Evolutionary conservation across 495 filamentous ascomycete species (phyloP), one percentile per base, ranked within the genome.

Genomic region (Aspergillus baeticus): DNA sequence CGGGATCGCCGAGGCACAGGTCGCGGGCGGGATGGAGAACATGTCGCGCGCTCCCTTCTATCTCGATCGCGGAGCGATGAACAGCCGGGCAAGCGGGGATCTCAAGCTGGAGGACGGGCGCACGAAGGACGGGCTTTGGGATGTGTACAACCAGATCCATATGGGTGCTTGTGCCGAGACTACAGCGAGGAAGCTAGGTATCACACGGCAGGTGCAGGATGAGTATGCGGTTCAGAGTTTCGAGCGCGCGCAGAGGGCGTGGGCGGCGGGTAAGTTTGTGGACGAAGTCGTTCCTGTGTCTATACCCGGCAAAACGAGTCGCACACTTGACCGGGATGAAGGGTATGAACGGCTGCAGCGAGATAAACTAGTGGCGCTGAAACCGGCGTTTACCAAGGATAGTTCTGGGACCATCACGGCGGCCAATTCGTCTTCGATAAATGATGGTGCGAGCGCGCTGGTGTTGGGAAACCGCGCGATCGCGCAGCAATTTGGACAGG

Each of bases 151-250:
- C 69, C 81, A 96, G 65, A 86, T 97, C 65, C 93, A 96, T 68
- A 98, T 98, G 94, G 94, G 94, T 7, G 88, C 91, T 54, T 98
- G 94, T 65, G 94, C 92, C n/a, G 94, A 98, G 77, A 87, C 88
- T 54, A 96, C 92, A 10, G 93, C 90, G 5, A 93, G 92, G 78
- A 92, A 94, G 59, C 81, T 89, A 65, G 74, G 82, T 0, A 82
- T 98, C 47, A 84, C 86, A 1, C 79, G 94, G 14, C 85, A 94
- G 65, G 84, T 84, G 59, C 94, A 98, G 76, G 94, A 98, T 61
- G 76, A 87, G 44, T 98, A 94, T 67, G 91, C 94, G 10, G 90
- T 96, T 61, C 81, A 82, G 62, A 91, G 87, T 14, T 98, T 96
- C 63, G 78, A 90, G 69, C 85, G 93, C 18, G 88, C 93, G 20